Conservation (phyloP, 371 early-diverging fungal genomes). For the Apophysomyces variabilis region DNA sequence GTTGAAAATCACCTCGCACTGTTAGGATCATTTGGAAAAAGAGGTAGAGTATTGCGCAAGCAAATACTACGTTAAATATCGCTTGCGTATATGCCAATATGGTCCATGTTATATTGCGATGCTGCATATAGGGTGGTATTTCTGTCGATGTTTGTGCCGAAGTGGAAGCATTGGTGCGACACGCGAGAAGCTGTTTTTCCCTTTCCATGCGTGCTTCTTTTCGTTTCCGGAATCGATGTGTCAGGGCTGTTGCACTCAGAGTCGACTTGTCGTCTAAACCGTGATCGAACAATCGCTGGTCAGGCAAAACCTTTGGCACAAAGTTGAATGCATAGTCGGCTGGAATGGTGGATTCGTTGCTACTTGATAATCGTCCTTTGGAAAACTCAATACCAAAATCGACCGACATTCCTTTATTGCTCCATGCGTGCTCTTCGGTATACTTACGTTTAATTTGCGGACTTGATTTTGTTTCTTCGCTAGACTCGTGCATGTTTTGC, state of each 20-base stretch:
- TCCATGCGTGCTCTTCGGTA: neutral
- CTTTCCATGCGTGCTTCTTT: neutral
- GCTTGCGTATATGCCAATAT: slow-evolving; percentile 61
- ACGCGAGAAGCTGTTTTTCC: neutral
- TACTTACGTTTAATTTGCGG: neutral
- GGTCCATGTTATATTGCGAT: slow-evolving; percentile 30
- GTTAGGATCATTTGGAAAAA: slow-evolving; percentile 63
- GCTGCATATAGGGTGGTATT: slow-evolving; percentile 17
- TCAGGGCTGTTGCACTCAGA: slow-evolving; percentile 15
- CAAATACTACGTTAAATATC: slow-evolving; percentile 62
- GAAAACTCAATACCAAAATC: neutral
- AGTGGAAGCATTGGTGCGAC: neutral
- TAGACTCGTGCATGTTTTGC: neutral
- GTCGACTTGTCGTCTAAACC: neutral
- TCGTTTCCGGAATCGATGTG: slow-evolving; percentile 20
- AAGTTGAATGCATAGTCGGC: slow-evolving; percentile 27
- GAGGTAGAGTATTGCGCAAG: slow-evolving; percentile 55
- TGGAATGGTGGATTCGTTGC: slow-evolving; percentile 1
- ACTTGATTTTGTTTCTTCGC: neutral
- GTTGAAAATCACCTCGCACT: slow-evolving; percentile 67
- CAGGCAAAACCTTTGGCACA: slow-evolving; percentile 21
- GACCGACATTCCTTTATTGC: neutral
- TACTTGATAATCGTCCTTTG: neutral
- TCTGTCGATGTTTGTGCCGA: neutral
- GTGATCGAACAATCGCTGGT: slow-evolving; percentile 29